These are phyloP conservation scores for Backusella westeae DNA, from an alignment of 192 early-diverging fungal species.

Conservation along the genomic window DNA sequence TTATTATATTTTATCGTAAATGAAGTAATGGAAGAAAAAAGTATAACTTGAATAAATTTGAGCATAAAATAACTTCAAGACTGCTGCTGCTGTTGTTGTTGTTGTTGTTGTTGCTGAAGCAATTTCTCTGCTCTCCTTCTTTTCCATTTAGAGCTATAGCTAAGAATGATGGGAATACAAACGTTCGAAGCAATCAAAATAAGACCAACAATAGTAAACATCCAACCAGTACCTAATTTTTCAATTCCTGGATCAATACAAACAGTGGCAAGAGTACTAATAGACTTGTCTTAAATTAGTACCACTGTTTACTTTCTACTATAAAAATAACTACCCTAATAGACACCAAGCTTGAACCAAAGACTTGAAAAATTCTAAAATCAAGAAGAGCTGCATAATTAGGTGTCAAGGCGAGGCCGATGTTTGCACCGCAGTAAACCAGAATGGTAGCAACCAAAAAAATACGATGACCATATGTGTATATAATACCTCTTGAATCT, in stretches of 20 bases:
- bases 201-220: conserved; percentile 8
- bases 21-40: no score
- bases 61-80: no score
- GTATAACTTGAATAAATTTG: no score
- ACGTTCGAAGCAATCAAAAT: neutral
- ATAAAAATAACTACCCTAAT: neutral
- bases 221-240: conserved; percentile 15
- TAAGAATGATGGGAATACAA: neutral
- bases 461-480: conserved; percentile 26
- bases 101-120: no score
- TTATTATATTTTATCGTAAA: no score
- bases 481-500: conserved; percentile 14
- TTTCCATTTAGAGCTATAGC: conserved; percentile 1
- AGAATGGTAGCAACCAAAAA: conserved; percentile 30
- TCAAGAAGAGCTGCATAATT: no score
- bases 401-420: conserved; percentile 15
- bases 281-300: neutral
- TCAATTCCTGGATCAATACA: conserved; percentile 19
- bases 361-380: no score
- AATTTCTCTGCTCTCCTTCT: neutral
- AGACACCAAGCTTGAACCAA: neutral
- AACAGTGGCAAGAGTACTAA: conserved; percentile 12
- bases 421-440: conserved; percentile 27
- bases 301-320: neutral
- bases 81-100: no score